Base-by-base conservation (phyloP, 2,329 filamentous ascomycete species). In the Raffaelea arxii region DNA sequence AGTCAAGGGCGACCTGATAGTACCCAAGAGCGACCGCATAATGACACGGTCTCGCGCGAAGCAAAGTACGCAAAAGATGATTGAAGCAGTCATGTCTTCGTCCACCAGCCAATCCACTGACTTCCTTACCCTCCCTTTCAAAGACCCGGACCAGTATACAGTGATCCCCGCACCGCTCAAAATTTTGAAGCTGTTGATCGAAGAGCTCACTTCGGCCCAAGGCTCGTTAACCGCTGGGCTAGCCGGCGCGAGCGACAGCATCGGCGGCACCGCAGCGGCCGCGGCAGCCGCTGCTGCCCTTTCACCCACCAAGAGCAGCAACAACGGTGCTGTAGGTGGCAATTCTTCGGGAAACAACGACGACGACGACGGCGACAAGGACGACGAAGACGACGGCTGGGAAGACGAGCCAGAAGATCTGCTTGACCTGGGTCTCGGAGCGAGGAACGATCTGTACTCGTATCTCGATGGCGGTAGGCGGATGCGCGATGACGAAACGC, bases 121-220 rank as follows among this genome's bases (percentile, higher is more conserved):
- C 10, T 32, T 32, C 50, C 42, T 48, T 25, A 62, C 65, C 54
- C 63, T 56, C 16, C 46, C 41, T 30, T 25, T 41, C 48, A 35
- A 59, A 86, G 82, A 91, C 61, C 92, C 92, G 16, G 90, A 96
- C 61, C 82, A 84, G 61, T 97, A 84, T 68, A 96, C 89, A 6
- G 79, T 86, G 50, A 80, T 98, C 49, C 80, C 90, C 0, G 90
- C 90, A 0, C 82, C 87, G 2, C 75, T 98, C 59, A 98, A 98
- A 69, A 96, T 98, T 50, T 69, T 97, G 65, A 98, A 98, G 70
- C 84, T 97, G 4, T 78, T 98, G 9, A 84, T 97, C 41, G 88
- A 95, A 59, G 92, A 98, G 66, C 78, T 98, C 3, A 72, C 86
- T 6, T 88, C 86, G 0, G 87, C 89, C 2, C 82, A 86, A 4